Evolutionary conservation across 1,284 basidiomycete genomes (phyloP).

Genomic region (Jaminaea rosea): DNA sequence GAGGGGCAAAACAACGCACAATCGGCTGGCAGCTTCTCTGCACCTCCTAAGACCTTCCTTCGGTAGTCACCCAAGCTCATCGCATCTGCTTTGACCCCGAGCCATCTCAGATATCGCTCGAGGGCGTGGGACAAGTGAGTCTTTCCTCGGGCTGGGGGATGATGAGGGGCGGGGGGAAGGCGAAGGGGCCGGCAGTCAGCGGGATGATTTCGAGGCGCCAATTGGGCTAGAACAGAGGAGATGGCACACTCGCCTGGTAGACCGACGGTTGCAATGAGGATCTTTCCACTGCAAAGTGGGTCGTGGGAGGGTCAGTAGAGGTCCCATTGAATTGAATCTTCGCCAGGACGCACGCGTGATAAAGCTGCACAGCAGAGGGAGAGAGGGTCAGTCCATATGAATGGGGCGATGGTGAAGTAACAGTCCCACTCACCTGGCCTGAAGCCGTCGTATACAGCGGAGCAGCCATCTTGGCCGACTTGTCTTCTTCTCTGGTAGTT

Average conservation of each 20-base stretch:
- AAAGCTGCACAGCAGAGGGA: conserved; percentile 5
- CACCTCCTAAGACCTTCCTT: conserved; percentile 75
- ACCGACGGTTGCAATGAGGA: conserved; percentile 81
- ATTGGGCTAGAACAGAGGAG: not conserved
- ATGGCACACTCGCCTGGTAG: conserved; percentile 57
- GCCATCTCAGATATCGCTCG: conserved; percentile 93
- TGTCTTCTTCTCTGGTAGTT: no score
- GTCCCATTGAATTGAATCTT: not conserved
- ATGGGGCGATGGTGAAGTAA: not conserved
- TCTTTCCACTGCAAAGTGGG: conserved; percentile 59
- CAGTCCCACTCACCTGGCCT: conserved; percentile 7
- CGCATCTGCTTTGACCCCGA: conserved; percentile 89
- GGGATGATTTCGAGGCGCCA: not conserved
- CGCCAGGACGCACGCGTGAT: conserved; percentile 17
- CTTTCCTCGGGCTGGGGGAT: conserved; percentile 60
- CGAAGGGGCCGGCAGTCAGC: not conserved
- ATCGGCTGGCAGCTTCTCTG: conserved; percentile 75
- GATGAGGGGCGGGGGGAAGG: not conserved
- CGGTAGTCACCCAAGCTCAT: conserved; percentile 91
- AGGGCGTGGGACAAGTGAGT: conserved; percentile 91
- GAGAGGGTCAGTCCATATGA: not conserved
- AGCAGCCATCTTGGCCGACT: no score
- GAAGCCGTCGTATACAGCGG: conserved; percentile 28
- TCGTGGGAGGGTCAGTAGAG: not conserved
- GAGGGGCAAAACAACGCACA: conserved; percentile 44